These are phyloP conservation scores for Apophysomyces elegans DNA, from an alignment of 371 early-diverging fungal species.

Conservation along the genomic window DNA sequence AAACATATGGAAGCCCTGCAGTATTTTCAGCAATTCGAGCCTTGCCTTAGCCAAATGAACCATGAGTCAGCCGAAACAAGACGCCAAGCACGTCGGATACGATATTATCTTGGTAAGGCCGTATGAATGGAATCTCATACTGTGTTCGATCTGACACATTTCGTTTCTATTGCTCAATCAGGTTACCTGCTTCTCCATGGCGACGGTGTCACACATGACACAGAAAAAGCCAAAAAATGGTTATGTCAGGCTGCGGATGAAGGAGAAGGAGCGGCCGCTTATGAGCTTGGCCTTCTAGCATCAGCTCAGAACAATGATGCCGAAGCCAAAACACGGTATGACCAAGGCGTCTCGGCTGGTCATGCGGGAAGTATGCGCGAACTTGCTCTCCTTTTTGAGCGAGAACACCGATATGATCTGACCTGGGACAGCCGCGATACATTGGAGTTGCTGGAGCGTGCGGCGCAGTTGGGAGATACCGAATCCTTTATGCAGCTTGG, in stretches of 20 bases:
- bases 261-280: slow-evolving; percentile 26
- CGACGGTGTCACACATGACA: neutral
- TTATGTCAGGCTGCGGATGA: slow-evolving; percentile 24
- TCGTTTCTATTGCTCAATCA: neutral
- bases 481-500: slow-evolving; percentile 10
- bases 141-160: no score
- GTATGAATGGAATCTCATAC: neutral
- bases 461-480: slow-evolving; percentile 11
- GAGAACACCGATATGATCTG: slow-evolving; percentile 2
- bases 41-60: slow-evolving; percentile 27
- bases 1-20: slow-evolving; percentile 23
- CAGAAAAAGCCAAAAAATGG: slow-evolving; percentile 15
- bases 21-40: slow-evolving; percentile 16
- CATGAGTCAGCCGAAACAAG: slow-evolving; percentile 32
- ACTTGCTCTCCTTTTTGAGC: slow-evolving; percentile 12
- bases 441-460: slow-evolving; percentile 7
- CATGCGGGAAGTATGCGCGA: slow-evolving; percentile 12
- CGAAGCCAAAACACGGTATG: slow-evolving; percentile 13
- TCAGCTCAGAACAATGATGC: slow-evolving; percentile 13
- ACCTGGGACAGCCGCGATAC: slow-evolving; percentile 12
- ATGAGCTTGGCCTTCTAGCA: slow-evolving; percentile 22
- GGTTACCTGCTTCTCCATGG: slow-evolving; percentile 26
- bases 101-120: slow-evolving; percentile 36
- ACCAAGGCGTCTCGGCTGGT: slow-evolving; percentile 14
- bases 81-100: slow-evolving; percentile 36